A percentile compares a stretch with the other conserved stretches of the same genome.
phyloP scores from a whole-genome alignment of 2,329 filamentous ascomycete genomes.

The Aspergillus arachidicola region DNA sequence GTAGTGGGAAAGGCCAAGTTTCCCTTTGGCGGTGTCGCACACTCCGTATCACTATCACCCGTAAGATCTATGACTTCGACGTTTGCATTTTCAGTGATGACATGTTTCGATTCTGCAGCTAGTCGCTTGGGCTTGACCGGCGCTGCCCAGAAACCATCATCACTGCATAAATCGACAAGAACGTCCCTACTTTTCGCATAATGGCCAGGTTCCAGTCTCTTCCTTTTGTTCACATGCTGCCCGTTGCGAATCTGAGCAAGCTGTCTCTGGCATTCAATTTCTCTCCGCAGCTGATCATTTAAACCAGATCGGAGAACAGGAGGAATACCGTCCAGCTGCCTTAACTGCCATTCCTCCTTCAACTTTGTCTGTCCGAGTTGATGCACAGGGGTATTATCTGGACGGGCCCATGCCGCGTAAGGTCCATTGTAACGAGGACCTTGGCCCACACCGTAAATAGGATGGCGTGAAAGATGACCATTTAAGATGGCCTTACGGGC shows the following conservation, averaged over 20 bases:
- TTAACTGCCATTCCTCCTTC: conserved; percentile 26
- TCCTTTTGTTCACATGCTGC: conserved; percentile 23
- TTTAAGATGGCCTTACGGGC: conserved; percentile 33
- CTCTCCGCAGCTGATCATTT: conserved; percentile 16
- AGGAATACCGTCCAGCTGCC: conserved; percentile 35
- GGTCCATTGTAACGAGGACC: conserved; percentile 45
- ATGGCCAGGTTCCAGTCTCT: conserved; percentile 6
- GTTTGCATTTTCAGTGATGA: conserved; percentile 12
- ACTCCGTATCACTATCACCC: conserved; percentile 23
- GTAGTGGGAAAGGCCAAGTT: background rate
- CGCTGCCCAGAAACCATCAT: conserved; percentile 13
- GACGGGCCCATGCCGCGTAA: conserved; percentile 44
- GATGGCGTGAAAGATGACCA: conserved; percentile 38
- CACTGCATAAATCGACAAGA: conserved; percentile 22
- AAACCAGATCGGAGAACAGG: conserved; percentile 24
- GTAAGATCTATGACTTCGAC: conserved; percentile 32
- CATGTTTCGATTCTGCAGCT: background rate
- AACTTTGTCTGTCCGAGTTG: conserved; percentile 29
- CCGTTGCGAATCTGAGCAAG: conserved; percentile 34
- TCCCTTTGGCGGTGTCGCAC: background rate
- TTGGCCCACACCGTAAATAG: conserved; percentile 42
- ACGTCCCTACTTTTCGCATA: conserved; percentile 9
- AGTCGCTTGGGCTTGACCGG: conserved; percentile 7
- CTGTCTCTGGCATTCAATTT: conserved; percentile 27
- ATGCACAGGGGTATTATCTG: conserved; percentile 23